Evolutionary conservation across 2,329 filamentous ascomycete species (phyloP).

Genomic region (Amauroascus verrucosus): DNA sequence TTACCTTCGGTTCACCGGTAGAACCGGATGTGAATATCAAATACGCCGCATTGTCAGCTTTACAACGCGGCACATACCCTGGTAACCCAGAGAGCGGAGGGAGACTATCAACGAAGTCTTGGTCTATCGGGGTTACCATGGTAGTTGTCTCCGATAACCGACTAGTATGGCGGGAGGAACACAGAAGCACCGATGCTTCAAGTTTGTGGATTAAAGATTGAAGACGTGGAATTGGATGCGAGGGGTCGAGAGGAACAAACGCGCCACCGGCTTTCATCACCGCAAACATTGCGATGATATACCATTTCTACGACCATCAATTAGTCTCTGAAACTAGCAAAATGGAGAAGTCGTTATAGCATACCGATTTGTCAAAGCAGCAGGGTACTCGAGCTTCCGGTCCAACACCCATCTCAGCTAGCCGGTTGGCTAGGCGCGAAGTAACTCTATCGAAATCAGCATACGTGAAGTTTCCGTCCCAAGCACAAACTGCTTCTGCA

Average conservation of each 20-base stretch:
- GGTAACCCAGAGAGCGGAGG: conserved; percentile 15
- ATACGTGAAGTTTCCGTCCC: conserved; percentile 31
- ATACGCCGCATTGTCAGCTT: conserved; percentile 37
- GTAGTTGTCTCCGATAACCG: conserved; percentile 20
- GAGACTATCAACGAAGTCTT: conserved; percentile 20
- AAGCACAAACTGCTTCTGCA: conserved; percentile 18
- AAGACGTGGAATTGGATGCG: conserved; percentile 31
- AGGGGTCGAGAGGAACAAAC: conserved; percentile 35
- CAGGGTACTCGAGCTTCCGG: conserved; percentile 30
- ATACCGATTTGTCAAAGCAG: conserved; percentile 36
- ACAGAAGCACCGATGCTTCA: conserved; percentile 27
- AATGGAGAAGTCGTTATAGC: conserved; percentile 10
- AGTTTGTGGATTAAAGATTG: conserved; percentile 28
- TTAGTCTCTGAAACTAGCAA: neutral
- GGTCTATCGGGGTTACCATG: conserved; percentile 24
- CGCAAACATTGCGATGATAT: conserved; percentile 33
- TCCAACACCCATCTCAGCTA: conserved; percentile 29
- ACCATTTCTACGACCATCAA: conserved; percentile 30
- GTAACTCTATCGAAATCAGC: conserved; percentile 30
- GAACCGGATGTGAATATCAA: conserved; percentile 52
- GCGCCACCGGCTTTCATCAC: conserved; percentile 36
- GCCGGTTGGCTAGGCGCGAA: conserved; percentile 28
- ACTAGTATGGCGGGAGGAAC: conserved; percentile 23
- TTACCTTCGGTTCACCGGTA: conserved; percentile 44
- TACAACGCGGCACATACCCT: conserved; percentile 21